These are phyloP conservation scores for Schwanniomyces etchellsii DNA, from an alignment of 1,139 yeast genomes.

Conservation along the genomic window DNA sequence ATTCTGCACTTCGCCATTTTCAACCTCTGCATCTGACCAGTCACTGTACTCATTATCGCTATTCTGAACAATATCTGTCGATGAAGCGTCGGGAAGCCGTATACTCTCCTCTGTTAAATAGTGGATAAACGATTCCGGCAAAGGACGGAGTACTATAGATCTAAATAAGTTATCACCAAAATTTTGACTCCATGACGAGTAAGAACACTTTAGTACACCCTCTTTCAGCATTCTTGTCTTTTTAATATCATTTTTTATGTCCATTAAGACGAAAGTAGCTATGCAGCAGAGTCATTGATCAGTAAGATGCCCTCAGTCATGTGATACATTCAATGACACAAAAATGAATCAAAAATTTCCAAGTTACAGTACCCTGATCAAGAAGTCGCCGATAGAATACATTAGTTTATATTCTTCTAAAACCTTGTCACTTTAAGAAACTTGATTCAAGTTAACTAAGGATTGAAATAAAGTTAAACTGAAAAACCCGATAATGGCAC, in stretches of 20 bases:
- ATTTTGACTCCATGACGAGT: constrained; percentile 64
- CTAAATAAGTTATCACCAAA: constrained; percentile 49
- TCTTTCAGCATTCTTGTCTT: constrained; percentile 34
- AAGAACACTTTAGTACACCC: constrained; percentile 64
- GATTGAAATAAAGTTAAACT: too few species aligned
- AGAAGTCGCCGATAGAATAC: too few species aligned
- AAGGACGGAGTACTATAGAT: constrained; percentile 53
- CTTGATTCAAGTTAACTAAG: too few species aligned
- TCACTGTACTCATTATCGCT: constrained; percentile 68
- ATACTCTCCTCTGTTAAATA: constrained; percentile 79
- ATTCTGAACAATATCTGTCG: constrained; percentile 19
- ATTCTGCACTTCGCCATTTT: constrained; percentile 11
- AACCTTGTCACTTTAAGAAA: too few species aligned
- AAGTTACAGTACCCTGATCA: too few species aligned
- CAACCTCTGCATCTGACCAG: constrained; percentile 49
- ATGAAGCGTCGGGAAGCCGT: constrained; percentile 46
- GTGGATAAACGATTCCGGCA: constrained; percentile 62
- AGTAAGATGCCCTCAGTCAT: too few species aligned
- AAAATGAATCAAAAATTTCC: too few species aligned
- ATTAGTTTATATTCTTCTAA: too few species aligned
- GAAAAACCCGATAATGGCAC: constrained; percentile 16
- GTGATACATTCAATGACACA: too few species aligned
- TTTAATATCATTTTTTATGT: too few species aligned
- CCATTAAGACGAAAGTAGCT: too few species aligned
- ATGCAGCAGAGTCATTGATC: too few species aligned